A percentile compares a stretch with the other conserved stretches of the same genome.
phyloP scores from a whole-genome alignment of 1,139 yeast genomes.

The Protomyces macrosporus region DNA sequence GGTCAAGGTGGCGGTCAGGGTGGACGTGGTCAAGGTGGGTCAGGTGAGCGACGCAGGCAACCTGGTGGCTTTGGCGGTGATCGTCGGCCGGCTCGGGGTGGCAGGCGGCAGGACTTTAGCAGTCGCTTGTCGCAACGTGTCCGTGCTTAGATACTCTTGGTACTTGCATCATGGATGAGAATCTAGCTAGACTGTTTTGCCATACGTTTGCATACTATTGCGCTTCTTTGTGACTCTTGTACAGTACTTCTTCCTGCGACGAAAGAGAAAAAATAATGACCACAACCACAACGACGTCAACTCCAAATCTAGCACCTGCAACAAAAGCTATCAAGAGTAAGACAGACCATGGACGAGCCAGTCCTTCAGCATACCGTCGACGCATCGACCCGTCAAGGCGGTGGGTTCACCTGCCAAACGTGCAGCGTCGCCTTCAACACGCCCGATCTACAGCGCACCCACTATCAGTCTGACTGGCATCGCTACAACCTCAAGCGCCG shows the following conservation, averaged over 20 bases:
- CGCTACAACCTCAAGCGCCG: constrained; percentile 85
- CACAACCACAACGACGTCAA: no score
- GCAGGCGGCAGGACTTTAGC: constrained; percentile 18
- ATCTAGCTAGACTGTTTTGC: neutral
- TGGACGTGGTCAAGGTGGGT: neutral
- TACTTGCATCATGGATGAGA: neutral
- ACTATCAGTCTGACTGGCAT: constrained; percentile 97
- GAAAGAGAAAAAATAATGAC: no score
- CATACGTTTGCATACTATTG: no score
- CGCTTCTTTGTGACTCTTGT: no score
- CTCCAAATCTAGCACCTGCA: no score
- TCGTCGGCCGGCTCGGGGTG: constrained; percentile 6
- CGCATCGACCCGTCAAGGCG: neutral
- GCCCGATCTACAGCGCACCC: constrained; percentile 76
- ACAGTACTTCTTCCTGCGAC: no score
- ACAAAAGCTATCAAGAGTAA: no score
- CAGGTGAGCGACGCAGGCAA: neutral
- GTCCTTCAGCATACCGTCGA: neutral
- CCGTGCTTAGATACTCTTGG: constrained; percentile 1
- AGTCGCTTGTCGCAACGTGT: constrained; percentile 11
- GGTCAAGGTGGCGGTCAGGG: constrained; percentile 3
- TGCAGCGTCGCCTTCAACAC: constrained; percentile 73
- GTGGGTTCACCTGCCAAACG: constrained; percentile 65
- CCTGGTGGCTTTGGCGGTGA: neutral
- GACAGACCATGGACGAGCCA: neutral